Conservation (phyloP, 2,329 filamentous ascomycete species). For the Rutstroemia sp. region DNA sequence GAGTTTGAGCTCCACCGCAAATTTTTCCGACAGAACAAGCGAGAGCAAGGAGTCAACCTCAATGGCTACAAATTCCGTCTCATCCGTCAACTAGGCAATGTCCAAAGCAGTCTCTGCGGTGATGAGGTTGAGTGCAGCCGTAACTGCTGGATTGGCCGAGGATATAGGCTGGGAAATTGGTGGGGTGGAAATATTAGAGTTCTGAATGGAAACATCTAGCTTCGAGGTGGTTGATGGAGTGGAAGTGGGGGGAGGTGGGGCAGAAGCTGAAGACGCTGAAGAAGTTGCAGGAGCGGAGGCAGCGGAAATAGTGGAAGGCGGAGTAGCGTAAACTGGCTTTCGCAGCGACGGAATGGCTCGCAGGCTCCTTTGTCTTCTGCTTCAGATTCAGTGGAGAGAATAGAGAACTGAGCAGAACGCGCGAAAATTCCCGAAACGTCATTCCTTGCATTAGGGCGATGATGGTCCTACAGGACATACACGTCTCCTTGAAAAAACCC, state of each 20-base stretch:
- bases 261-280: neutral
- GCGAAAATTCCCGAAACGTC: neutral
- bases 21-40: neutral
- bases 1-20: neutral
- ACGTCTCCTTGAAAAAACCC: slow-evolving; percentile 26
- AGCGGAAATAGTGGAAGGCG: neutral
- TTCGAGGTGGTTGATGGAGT: neutral
- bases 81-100: neutral
- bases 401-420: neutral
- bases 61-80: neutral
- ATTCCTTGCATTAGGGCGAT: slow-evolving; percentile 13
- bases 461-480: slow-evolving; percentile 31
- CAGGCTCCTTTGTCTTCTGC: neutral
- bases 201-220: neutral
- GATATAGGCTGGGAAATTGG: neutral
- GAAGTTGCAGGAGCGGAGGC: neutral
- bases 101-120: neutral
- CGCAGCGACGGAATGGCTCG: neutral
- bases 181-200: neutral
- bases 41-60: neutral
- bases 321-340: neutral
- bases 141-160: neutral
- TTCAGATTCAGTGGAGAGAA: neutral
- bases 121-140: neutral
- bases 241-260: neutral